phyloP scores from a whole-genome alignment of 768 basidiomycete genomes.

The Russula ochroleuca region DNA sequence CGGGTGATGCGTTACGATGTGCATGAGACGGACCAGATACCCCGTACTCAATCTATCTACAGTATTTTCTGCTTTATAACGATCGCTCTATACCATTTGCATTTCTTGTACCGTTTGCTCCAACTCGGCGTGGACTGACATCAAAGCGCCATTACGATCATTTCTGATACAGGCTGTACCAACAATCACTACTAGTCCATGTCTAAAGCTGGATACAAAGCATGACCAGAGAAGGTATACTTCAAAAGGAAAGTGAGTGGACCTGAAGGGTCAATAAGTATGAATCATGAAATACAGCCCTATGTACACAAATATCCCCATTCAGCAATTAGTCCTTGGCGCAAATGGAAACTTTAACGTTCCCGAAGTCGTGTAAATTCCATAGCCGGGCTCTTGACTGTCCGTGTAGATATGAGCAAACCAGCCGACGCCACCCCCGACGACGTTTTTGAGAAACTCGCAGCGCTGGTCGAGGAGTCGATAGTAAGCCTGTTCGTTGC shows the following conservation, averaged over 20 bases:
- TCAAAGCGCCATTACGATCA: neutral
- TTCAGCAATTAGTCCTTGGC: slow-evolving; percentile 61
- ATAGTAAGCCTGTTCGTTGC: slow-evolving; percentile 50
- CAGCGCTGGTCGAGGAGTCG: slow-evolving; percentile 61
- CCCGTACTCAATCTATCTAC: neutral
- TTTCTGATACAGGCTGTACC: neutral
- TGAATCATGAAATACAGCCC: neutral
- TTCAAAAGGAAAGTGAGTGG: neutral
- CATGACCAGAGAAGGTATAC: neutral
- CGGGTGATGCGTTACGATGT: slow-evolving; percentile 40
- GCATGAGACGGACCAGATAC: slow-evolving; percentile 10
- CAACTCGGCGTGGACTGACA: neutral
- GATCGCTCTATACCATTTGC: too few relatives aligned
- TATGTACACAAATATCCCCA: neutral
- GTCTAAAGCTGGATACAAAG: neutral
- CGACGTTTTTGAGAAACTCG: slow-evolving; percentile 52
- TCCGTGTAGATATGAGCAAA: slow-evolving; percentile 80
- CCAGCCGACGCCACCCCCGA: slow-evolving; percentile 70
- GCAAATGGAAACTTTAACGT: slow-evolving; percentile 57
- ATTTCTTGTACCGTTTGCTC: neutral
- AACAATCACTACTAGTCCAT: neutral
- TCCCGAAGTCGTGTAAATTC: slow-evolving; percentile 51
- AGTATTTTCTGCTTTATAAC: neutral
- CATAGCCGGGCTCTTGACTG: slow-evolving; percentile 61
- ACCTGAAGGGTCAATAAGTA: neutral